Conservation (phyloP, 331 rosid species). For the Pyrus hybrid region DNA sequence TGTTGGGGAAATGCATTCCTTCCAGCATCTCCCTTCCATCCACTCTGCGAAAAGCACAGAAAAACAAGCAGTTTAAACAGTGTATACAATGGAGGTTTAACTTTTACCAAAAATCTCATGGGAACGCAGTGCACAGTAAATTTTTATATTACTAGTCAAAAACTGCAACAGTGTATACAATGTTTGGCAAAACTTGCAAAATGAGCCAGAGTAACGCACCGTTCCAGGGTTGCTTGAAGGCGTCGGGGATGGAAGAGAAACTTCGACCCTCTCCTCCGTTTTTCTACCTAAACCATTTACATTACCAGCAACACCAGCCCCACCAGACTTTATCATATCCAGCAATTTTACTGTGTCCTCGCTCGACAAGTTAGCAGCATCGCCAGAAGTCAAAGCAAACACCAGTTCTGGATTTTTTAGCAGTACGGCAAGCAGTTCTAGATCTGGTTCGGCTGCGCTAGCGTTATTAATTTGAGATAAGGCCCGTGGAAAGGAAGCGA, state of each 20-base stretch:
- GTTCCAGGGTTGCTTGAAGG: constrained; percentile 83
- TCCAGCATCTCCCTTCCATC: constrained; percentile 56
- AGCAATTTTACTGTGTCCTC: constrained; percentile 75
- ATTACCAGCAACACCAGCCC: constrained; percentile 27
- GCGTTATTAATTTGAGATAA: constrained; percentile 33
- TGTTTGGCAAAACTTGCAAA: constrained; percentile 52
- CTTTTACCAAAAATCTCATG: not conserved
- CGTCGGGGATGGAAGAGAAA: constrained; percentile 99
- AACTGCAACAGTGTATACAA: constrained; percentile 22
- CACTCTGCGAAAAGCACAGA: constrained; percentile 50
- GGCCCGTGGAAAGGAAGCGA: constrained; percentile 29
- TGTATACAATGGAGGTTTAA: not conserved
- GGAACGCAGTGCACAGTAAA: constrained; percentile 1
- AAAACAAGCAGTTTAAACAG: constrained; percentile 7
- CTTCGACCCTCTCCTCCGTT: constrained; percentile 61
- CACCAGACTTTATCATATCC: constrained; percentile 87
- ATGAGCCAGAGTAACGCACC: constrained; percentile 89
- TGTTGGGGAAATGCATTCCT: constrained; percentile 72
- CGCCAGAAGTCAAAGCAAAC: constrained; percentile 88
- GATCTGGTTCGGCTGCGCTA: constrained; percentile 52
- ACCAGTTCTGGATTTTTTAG: constrained; percentile 92
- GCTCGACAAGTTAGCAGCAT: constrained; percentile 48
- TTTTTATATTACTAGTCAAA: constrained; percentile 10
- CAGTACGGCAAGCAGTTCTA: constrained; percentile 89
- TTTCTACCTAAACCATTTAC: constrained; percentile 35